Percentiles rank a stretch among this genome's conserved stretches.
phyloP scores from a whole-genome alignment of 345 rosid species.

The Pistacia integerrima region DNA sequence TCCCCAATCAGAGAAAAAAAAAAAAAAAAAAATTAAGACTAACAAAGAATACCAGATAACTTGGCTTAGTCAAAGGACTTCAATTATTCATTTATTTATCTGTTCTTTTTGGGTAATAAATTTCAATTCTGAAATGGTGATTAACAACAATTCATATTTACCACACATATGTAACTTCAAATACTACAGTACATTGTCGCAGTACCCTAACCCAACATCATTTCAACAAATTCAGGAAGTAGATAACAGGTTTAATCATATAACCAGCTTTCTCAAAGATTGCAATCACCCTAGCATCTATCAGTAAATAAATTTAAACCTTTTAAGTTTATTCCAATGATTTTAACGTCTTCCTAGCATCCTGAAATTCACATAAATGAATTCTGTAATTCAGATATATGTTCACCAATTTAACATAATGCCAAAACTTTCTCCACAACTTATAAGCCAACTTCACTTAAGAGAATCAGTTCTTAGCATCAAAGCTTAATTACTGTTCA shows the following conservation, averaged over 20 bases:
- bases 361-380: not conserved
- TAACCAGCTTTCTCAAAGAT: not conserved
- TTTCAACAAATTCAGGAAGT: not conserved
- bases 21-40: not conserved
- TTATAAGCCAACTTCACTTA: not conserved
- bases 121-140: not conserved
- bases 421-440: not conserved
- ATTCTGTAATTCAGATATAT: not conserved
- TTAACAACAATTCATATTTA: not conserved
- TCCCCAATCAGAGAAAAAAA: conserved; percentile 3
- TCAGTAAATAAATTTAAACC: not conserved
- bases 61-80: not conserved
- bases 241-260: not conserved
- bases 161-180: not conserved
- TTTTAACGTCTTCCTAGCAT: not conserved
- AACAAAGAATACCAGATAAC: not conserved
- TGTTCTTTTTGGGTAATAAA: too few relatives aligned
- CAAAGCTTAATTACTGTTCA: conserved; percentile 1
- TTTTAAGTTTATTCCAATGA: not conserved
- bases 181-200: not conserved
- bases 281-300: not conserved
- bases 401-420: not conserved
- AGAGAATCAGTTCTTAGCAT: not conserved
- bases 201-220: not conserved
- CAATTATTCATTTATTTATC: not conserved